Percentiles rank a stretch among this genome's conserved stretches.
phyloP scores from a whole-genome alignment of 2,329 filamentous ascomycete species.

The Incumbomyces lentus region DNA sequence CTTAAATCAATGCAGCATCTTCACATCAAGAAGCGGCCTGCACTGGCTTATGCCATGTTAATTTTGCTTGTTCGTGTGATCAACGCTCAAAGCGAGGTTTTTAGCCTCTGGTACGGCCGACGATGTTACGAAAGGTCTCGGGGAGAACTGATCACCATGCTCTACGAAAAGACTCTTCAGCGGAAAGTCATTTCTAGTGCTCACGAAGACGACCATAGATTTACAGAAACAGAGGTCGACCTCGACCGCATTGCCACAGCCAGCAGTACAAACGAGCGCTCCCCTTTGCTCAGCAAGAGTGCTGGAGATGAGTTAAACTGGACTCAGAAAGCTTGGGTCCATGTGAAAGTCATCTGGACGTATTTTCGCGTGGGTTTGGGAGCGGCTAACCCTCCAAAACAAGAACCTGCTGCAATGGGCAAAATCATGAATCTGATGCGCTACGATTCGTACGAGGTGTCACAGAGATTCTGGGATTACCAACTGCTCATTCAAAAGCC shows the following conservation, averaged over 20 bases:
- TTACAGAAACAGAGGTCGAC: constrained; percentile 20
- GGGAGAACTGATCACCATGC: constrained; percentile 76
- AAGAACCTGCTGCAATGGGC: constrained; percentile 64
- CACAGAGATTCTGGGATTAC: constrained; percentile 79
- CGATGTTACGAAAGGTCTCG: constrained; percentile 73
- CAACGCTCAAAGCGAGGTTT: constrained; percentile 54
- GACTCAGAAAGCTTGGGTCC: not conserved
- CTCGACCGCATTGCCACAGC: constrained; percentile 1
- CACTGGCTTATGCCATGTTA: constrained; percentile 55
- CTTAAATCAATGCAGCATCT: constrained; percentile 55
- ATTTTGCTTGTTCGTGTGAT: constrained; percentile 52
- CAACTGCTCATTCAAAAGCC: constrained; percentile 65
- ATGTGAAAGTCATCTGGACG: not conserved
- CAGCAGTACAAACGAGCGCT: constrained; percentile 8
- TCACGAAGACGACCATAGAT: constrained; percentile 19
- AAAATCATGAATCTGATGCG: constrained; percentile 86
- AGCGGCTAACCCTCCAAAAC: constrained; percentile 19
- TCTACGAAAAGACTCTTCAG: constrained; percentile 66
- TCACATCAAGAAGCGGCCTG: constrained; percentile 41
- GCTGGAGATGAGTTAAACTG: constrained; percentile 19
- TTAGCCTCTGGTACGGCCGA: constrained; percentile 71
- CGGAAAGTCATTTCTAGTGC: constrained; percentile 46
- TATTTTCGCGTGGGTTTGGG: constrained; percentile 6
- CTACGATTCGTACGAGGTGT: constrained; percentile 67
- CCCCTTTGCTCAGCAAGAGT: constrained; percentile 11